A percentile compares a stretch with the other conserved stretches of the same genome.
Evolutionary conservation across 345 rosid species (phyloP).

Genomic region (Moringa oleifera): DNA sequence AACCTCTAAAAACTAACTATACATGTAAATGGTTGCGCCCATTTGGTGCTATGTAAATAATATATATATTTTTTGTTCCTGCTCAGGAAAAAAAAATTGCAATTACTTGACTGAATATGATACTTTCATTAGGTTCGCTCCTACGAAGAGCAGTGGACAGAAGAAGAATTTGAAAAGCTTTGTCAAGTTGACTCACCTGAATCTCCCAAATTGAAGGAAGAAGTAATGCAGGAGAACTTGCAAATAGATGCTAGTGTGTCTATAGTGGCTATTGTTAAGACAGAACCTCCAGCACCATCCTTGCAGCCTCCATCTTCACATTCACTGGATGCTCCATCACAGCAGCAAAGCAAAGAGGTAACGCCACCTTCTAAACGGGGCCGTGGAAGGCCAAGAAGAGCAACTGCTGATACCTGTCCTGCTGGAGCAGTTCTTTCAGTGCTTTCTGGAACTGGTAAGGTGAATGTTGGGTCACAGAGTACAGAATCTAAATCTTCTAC

Average conservation of each 20-base stretch:
- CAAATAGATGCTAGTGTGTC: slow-evolving; percentile 28
- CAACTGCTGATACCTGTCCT: slow-evolving; percentile 39
- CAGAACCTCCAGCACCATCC: slow-evolving; percentile 17
- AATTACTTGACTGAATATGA: slow-evolving; percentile 3
- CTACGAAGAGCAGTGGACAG: slow-evolving; percentile 89
- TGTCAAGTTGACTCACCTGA: slow-evolving; percentile 78
- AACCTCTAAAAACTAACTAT: too few species aligned
- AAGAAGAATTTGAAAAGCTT: slow-evolving; percentile 89
- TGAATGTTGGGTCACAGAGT: slow-evolving; percentile 30
- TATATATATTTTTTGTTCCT: too few species aligned
- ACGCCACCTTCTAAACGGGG: slow-evolving; percentile 83
- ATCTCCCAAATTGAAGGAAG: slow-evolving; percentile 58
- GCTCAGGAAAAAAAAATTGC: too few species aligned
- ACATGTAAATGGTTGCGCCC: too few species aligned
- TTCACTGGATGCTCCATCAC: slow-evolving; percentile 22
- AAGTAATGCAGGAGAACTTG: slow-evolving; percentile 35
- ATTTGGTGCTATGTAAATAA: too few species aligned
- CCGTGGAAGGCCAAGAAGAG: slow-evolving; percentile 91
- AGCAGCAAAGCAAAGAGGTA: slow-evolving; percentile 43
- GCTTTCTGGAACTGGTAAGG: slow-evolving; percentile 30
- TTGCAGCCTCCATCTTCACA: slow-evolving; percentile 13
- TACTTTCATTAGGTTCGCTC: slow-evolving; percentile 62
- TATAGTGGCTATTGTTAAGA: slow-evolving; percentile 6
- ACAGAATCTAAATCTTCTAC: slow-evolving; percentile 27
- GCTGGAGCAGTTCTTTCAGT: slow-evolving; percentile 21